These are phyloP conservation scores for Limtongia smithiae DNA, from an alignment of 805 yeast genomes.

Conservation along the genomic window DNA sequence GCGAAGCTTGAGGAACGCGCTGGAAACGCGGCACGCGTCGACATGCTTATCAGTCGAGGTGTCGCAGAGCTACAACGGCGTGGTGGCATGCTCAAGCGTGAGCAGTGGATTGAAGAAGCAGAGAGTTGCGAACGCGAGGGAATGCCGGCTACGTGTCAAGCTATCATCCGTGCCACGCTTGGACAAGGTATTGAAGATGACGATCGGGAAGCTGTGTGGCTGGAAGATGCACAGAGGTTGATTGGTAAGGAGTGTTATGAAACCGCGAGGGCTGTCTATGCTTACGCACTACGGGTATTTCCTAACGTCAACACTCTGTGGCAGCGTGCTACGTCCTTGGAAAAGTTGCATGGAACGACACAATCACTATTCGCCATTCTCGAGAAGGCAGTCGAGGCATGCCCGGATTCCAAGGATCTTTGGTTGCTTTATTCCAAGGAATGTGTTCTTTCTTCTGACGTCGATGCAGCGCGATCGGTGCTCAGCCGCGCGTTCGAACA, in stretches of 20 bases:
- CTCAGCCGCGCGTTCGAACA: slow-evolving; percentile 47
- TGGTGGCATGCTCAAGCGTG: slow-evolving; percentile 38
- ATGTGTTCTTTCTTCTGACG: slow-evolving; percentile 41
- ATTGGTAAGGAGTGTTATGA: slow-evolving; percentile 32
- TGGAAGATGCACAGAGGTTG: slow-evolving; percentile 40
- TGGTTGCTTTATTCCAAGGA: slow-evolving; percentile 73
- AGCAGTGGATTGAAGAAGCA: slow-evolving; percentile 58
- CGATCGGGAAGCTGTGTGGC: slow-evolving; percentile 38
- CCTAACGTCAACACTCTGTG: slow-evolving; percentile 43
- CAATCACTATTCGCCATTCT: slow-evolving; percentile 45
- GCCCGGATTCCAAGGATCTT: slow-evolving; percentile 51
- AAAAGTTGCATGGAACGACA: slow-evolving; percentile 31
- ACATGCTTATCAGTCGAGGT: slow-evolving; percentile 50
- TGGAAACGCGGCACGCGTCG: slow-evolving; percentile 43
- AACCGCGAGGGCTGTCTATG: slow-evolving; percentile 49
- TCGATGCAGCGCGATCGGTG: slow-evolving; percentile 51
- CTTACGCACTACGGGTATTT: slow-evolving; percentile 44
- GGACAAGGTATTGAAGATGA: slow-evolving; percentile 35
- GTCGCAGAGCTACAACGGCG: slow-evolving; percentile 42
- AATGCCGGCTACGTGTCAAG: slow-evolving; percentile 48
- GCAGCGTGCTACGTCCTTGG: slow-evolving; percentile 34
- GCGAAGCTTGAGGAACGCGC: slow-evolving; percentile 61
- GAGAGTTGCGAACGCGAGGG: slow-evolving; percentile 49
- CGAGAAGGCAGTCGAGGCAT: slow-evolving; percentile 49
- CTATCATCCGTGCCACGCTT: slow-evolving; percentile 49